Evolutionary conservation across 176 grass and related monocot genomes (phyloP).

Genomic region (Juncus inflexus): DNA sequence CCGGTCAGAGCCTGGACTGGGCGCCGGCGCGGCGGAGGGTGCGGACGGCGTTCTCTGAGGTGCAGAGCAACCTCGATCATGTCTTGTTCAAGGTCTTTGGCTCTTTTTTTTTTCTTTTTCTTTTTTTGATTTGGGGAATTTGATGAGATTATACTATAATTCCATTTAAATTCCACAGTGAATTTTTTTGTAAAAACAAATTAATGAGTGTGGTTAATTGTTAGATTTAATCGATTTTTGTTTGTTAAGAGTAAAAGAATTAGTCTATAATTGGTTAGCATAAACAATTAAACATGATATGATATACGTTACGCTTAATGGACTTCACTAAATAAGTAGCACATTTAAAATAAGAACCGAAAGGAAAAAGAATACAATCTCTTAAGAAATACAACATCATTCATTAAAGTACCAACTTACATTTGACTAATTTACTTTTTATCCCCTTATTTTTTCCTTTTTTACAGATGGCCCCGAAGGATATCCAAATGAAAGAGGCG

Average conservation of each 20-base stretch:
- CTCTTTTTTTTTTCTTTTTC: neutral
- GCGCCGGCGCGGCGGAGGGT: constrained; percentile 70
- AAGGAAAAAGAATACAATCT: no score
- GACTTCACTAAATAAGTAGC: no score
- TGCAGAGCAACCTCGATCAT: constrained; percentile 72
- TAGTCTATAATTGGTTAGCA: neutral
- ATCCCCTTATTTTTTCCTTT: neutral
- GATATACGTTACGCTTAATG: no score
- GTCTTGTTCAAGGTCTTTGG: constrained; percentile 65
- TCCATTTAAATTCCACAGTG: no score
- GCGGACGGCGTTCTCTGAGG: constrained; percentile 52
- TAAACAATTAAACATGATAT: no score
- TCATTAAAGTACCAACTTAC: neutral
- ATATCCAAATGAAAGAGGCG: constrained; percentile 83
- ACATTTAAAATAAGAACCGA: no score
- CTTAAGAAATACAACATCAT: no score
- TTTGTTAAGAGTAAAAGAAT: neutral
- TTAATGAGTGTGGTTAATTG: no score
- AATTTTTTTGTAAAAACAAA: no score
- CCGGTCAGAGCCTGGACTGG: constrained; percentile 73
- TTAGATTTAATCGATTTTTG: no score
- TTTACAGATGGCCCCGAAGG: constrained; percentile 67
- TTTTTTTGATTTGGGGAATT: no score
- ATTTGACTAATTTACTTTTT: constrained; percentile 17
- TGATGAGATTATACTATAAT: no score